Conservation (phyloP, 768 basidiomycete species). For the Chalciporus piperatus region DNA sequence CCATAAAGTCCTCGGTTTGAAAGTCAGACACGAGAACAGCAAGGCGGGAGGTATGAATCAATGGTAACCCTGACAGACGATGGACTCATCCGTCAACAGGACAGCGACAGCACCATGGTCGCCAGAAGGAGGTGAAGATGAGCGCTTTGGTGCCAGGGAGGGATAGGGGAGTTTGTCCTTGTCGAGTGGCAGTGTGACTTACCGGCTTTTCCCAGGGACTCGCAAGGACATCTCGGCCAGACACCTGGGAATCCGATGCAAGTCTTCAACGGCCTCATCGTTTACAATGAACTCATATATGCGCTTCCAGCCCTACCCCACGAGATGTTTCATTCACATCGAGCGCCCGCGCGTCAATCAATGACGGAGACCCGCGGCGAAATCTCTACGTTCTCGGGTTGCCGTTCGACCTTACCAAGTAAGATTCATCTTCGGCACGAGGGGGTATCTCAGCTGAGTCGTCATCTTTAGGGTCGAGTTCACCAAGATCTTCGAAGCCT, state of each 20-base stretch:
- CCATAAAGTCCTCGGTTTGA: neutral
- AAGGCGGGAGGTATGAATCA: slow-evolving; percentile 10
- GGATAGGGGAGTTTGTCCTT: slow-evolving; percentile 10
- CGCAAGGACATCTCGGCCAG: slow-evolving; percentile 40
- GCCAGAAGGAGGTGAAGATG: slow-evolving; percentile 1
- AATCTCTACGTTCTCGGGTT: slow-evolving; percentile 85
- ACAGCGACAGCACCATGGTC: slow-evolving; percentile 8
- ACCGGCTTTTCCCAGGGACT: slow-evolving; percentile 11
- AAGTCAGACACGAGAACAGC: slow-evolving; percentile 1
- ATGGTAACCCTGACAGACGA: neutral
- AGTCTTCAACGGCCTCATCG: slow-evolving; percentile 23
- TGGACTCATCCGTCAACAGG: slow-evolving; percentile 11
- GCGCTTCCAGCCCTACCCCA: slow-evolving; percentile 37
- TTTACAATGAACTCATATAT: slow-evolving; percentile 17
- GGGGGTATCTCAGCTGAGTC: neutral
- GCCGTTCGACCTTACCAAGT: slow-evolving; percentile 82
- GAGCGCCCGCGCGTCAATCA: slow-evolving; percentile 14
- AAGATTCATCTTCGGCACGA: slow-evolving; percentile 16
- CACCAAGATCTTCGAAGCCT: slow-evolving; percentile 55
- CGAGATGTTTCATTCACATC: slow-evolving; percentile 10
- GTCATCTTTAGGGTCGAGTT: slow-evolving; percentile 48
- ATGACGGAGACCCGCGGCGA: slow-evolving; percentile 49
- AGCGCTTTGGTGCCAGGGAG: neutral
- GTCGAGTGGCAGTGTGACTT: neutral
- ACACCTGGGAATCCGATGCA: slow-evolving; percentile 54